Base-by-base conservation (phyloP, 768 basidiomycete species). In the Suillus variegatus region DNA sequence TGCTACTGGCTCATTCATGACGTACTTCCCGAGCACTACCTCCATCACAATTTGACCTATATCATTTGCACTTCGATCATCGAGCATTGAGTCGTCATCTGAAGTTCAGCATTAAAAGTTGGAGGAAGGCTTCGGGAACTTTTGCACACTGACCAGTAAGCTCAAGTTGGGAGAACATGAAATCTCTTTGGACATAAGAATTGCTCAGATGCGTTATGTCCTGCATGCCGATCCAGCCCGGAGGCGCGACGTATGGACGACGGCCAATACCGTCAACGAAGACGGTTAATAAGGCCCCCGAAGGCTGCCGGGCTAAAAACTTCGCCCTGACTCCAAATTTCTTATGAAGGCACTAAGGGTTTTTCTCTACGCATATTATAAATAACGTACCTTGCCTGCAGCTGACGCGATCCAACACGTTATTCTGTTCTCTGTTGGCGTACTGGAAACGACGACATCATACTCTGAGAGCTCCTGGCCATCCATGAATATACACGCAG, bases 401-500 rank as follows among this genome's bases (percentile, higher is more conserved):
- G 67, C 64, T 0, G 72, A 73, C 4, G 70, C 56, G 18, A 73
- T 64, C 68, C 70, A 74, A 38, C 73, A 73, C 18, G 67, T 69
- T 14, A 38, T 64, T n/a, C 61, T 46, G 9, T 73, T 70, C 38
- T 43, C 58, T 20, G 40, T 28, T 28, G 22, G 25, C 16, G 65
- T 61, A n/a, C n/a, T 57, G 57, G 65, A 64, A 4, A 41, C n/a
- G 1, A 38, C 55, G 8, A 70, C 28, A 10, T 71, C 70, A 43
- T 68, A 69, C 58, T 73, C 66, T 25, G 68, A 60, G 9, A 71
- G 43, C 13, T 63, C 60, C 25, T 66, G 44, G 1, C 38, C 71
- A n/a, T 70, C 66, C 12, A 73, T 44, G 16, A 69, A 18, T 6
- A 72, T 35, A 1, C 64, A 25, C 4, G 66, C 71, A 13, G 63